Percentiles rank a stretch among this genome's conserved stretches.
phyloP scores from a whole-genome alignment of 495 filamentous ascomycete genomes.

The Achaetomiella virescens region DNA sequence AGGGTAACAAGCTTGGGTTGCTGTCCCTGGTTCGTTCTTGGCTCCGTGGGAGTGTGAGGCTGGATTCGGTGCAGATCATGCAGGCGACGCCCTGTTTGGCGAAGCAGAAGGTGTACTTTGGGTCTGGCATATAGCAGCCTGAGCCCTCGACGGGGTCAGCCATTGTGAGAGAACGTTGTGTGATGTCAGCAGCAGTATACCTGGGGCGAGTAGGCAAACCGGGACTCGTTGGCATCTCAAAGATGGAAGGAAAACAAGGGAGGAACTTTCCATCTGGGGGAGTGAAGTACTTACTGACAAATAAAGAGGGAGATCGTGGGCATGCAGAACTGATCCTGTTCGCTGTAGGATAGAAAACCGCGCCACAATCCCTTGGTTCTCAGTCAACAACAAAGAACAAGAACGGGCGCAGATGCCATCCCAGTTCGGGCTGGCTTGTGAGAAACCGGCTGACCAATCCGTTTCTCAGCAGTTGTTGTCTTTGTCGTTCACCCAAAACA shows the following conservation, averaged over 20 bases:
- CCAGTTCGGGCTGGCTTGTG: no score
- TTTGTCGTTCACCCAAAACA: neutral
- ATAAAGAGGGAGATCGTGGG: no score
- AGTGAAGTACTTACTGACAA: no score
- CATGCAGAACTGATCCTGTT: no score
- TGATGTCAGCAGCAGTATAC: neutral
- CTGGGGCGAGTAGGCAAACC: neutral
- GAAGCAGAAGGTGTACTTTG: slow-evolving; percentile 8
- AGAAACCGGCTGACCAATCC: neutral
- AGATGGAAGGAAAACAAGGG: no score
- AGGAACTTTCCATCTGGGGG: no score
- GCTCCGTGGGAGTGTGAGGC: neutral
- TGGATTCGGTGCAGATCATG: slow-evolving; percentile 7
- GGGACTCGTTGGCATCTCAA: no score
- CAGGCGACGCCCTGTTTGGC: neutral
- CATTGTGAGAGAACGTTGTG: neutral
- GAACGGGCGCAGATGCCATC: no score
- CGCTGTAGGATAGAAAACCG: no score
- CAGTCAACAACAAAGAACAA: no score
- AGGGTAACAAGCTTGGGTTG: slow-evolving; percentile 10
- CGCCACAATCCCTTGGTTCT: no score
- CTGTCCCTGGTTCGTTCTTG: neutral
- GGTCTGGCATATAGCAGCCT: slow-evolving; percentile 8
- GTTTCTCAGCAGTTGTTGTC: neutral
- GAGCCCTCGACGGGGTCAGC: neutral